phyloP scores from a whole-genome alignment of 805 yeast genomes.

The Ogataea populi-albae region DNA sequence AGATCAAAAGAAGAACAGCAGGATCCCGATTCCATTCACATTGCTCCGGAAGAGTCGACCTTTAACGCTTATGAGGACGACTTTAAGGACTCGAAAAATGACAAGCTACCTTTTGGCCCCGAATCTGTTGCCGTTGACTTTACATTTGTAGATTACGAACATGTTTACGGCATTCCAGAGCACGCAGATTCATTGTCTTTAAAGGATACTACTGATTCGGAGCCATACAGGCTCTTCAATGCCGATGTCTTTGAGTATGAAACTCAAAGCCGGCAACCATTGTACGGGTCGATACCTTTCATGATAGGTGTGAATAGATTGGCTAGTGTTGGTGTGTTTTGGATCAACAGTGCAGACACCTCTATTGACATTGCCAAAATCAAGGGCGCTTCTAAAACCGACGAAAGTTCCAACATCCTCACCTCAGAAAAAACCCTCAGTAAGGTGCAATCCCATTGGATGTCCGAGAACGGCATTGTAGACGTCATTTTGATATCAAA shows the following conservation, averaged over 20 bases:
- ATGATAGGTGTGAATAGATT: slow-evolving; percentile 64
- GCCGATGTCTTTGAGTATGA: slow-evolving; percentile 96
- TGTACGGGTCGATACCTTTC: slow-evolving; percentile 95
- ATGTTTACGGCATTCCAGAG: slow-evolving; percentile 94
- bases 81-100: slow-evolving; percentile 64
- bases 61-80: slow-evolving; percentile 68
- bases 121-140: slow-evolving; percentile 85
- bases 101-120: slow-evolving; percentile 76
- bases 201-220: slow-evolving; percentile 59
- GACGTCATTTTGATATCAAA: slow-evolving; percentile 71
- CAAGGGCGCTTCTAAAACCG: slow-evolving; percentile 5
- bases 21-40: slow-evolving; percentile 35
- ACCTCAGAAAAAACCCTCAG: background rate
- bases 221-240: slow-evolving; percentile 86
- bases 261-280: slow-evolving; percentile 74
- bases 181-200: slow-evolving; percentile 81
- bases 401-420: slow-evolving; percentile 10
- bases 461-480: slow-evolving; percentile 82
- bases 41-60: slow-evolving; percentile 58
- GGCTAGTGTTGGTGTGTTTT: slow-evolving; percentile 72
- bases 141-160: slow-evolving; percentile 52
- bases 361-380: slow-evolving; percentile 66
- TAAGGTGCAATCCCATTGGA: slow-evolving; percentile 70
- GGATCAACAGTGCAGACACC: slow-evolving; percentile 93
- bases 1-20: slow-evolving; percentile 47